Evolutionary conservation across 1,139 yeast genomes (phyloP), one percentile per base, ranked within the genome.

Genomic region (Eremothecium sinecaudum): DNA sequence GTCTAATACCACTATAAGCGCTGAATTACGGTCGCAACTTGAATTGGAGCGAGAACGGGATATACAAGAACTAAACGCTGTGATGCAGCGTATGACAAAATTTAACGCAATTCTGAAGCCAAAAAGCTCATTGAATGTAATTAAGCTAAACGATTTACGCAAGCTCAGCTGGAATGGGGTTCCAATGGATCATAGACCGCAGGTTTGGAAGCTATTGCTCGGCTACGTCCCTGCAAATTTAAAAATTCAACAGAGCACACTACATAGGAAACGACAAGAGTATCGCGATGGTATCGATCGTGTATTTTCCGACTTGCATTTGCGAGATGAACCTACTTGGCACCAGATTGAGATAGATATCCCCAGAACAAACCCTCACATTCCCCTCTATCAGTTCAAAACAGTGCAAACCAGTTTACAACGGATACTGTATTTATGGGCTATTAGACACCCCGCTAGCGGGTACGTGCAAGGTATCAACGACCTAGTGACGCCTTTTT

Each of bases 391-490:
- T 53, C 67, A 79, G 9, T 73, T 59, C 47, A 70, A 72, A 14
- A 65, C 78, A 3, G 83, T 92, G 0, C 97, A 90, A 50, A 62
- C 75, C 38, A 71, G 93, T 10, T 64, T 90, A 41, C 84, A 90
- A 44, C 75, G 81, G 44, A 76, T 92, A 12, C 62, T 90, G 33
- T 92, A 84, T 50, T 64, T 90, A 21, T 90, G 99, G 99, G 94
- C 98, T 0, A 78, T 90, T 14, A 71, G 98, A 42, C 98, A 92
- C 53, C 98, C 99, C 1, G 96, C 97, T 3, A 78, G 92, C 53
- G 99, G 99, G 3, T 90, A 90, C 58, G 99, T 90, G n/a, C 99
- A 90, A 60, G 99, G 99, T 18, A 92, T 90, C 38, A 90, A 90
- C 56, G 99, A 90, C 58, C 67, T 90, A 37, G 86, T 79, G 12